Evolutionary conservation across 495 filamentous ascomycete species (phyloP).

Genomic region (Penicillium riverlandense): DNA sequence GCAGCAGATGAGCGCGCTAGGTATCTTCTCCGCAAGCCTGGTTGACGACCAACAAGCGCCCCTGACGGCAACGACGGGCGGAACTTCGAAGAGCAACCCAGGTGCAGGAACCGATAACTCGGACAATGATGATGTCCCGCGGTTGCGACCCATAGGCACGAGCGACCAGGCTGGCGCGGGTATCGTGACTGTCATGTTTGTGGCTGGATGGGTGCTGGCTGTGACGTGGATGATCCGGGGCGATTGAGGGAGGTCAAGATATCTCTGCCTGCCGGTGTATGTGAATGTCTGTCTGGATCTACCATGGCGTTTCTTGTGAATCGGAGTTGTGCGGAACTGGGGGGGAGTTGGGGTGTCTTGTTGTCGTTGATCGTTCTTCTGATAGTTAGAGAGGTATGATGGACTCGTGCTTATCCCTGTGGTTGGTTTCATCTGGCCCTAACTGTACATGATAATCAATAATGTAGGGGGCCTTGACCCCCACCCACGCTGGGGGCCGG

Average conservation of each 20-base stretch:
- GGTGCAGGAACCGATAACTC: constrained; percentile 42
- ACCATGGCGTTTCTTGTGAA: too few relatives aligned
- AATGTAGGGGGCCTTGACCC: too few relatives aligned
- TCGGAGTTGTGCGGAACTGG: too few relatives aligned
- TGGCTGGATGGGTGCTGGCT: constrained; percentile 44
- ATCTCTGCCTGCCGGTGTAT: neutral
- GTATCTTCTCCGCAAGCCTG: constrained; percentile 48
- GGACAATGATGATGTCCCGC: constrained; percentile 10
- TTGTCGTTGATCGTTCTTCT: too few relatives aligned
- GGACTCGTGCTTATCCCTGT: too few relatives aligned
- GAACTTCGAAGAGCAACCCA: constrained; percentile 58
- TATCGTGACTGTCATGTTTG: constrained; percentile 54
- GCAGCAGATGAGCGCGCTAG: constrained; percentile 53
- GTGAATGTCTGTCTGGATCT: too few relatives aligned
- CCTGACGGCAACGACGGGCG: constrained; percentile 50
- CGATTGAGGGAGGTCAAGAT: constrained; percentile 8
- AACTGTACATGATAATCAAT: too few relatives aligned
- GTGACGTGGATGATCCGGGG: constrained; percentile 37
- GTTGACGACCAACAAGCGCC: constrained; percentile 40
- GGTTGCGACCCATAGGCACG: constrained; percentile 36
- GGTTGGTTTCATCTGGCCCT: too few relatives aligned
- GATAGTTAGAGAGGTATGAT: too few relatives aligned
- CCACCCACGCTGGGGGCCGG: too few relatives aligned
- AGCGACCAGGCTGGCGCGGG: constrained; percentile 59
- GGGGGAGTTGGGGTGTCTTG: too few relatives aligned